A percentile compares a stretch with the other conserved stretches of the same genome.
Evolutionary conservation across 257 asterid species (phyloP).

Genomic region (Rauvolfia tetraphylla): DNA sequence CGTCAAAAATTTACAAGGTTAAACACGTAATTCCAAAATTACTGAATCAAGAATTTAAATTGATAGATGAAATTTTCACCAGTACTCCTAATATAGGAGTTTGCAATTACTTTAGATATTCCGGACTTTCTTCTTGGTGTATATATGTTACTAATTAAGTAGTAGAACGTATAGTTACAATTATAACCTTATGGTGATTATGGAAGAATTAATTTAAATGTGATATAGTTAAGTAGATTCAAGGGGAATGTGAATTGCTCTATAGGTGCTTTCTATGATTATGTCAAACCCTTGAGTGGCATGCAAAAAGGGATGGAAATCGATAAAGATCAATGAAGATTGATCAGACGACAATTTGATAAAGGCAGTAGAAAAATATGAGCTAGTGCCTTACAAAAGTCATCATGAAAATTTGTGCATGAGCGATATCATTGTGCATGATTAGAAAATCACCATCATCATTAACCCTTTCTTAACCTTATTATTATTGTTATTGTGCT

Average conservation of each 20-base stretch:
- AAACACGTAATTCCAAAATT: too few species aligned
- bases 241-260: background rate
- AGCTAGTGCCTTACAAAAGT: constrained; percentile 12
- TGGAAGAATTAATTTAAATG: background rate
- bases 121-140: too few species aligned
- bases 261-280: background rate
- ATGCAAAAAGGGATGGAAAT: background rate
- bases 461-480: background rate
- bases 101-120: too few species aligned
- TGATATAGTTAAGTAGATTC: background rate
- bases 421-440: constrained; percentile 31
- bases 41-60: too few species aligned
- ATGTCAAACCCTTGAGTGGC: constrained; percentile 5
- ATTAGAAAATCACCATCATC: constrained; percentile 8
- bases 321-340: background rate
- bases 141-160: too few species aligned
- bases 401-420: constrained; percentile 39
- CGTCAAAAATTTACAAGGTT: too few species aligned
- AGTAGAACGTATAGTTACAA: too few species aligned
- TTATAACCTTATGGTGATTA: too few species aligned
- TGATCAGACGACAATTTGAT: constrained; percentile 9
- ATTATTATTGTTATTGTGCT: background rate
- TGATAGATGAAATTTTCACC: too few species aligned
- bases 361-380: background rate
- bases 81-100: too few species aligned